phyloP scores from a whole-genome alignment of 371 early-diverging fungal genomes.

The Syncephalastrum sp. region DNA sequence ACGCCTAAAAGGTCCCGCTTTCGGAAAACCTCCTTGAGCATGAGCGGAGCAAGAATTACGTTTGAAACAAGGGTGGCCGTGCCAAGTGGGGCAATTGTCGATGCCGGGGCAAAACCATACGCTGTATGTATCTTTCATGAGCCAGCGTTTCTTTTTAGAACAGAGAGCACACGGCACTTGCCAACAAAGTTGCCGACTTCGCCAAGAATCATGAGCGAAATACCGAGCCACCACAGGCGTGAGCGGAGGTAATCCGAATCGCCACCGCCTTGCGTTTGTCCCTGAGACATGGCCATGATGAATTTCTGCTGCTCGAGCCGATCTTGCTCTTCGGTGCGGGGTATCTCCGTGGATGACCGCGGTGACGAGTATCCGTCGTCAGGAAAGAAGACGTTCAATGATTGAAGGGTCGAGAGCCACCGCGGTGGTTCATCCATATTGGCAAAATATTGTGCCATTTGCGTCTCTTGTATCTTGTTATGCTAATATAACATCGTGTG shows the following conservation, averaged over 20 bases:
- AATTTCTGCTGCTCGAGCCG: constrained; percentile 34
- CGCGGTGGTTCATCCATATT: constrained; percentile 47
- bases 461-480: constrained; percentile 44
- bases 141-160: too few species aligned
- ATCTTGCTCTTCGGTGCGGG: constrained; percentile 25
- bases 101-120: constrained; percentile 83
- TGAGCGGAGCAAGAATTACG: constrained; percentile 71
- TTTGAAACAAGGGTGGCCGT: constrained; percentile 73
- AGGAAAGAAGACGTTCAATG: constrained; percentile 34
- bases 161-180: constrained; percentile 9
- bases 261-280: constrained; percentile 28
- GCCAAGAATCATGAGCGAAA: constrained; percentile 74
- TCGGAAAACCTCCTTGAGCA: constrained; percentile 69
- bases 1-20: constrained; percentile 68
- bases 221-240: constrained; percentile 74
- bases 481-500: constrained; percentile 23
- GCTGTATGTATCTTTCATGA: constrained; percentile 28
- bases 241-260: constrained; percentile 57
- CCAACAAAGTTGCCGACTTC: constrained; percentile 64
- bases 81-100: constrained; percentile 78
- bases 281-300: constrained; percentile 45
- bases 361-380: constrained; percentile 54
- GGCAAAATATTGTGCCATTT: constrained; percentile 46
- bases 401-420: constrained; percentile 31
- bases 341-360: constrained; percentile 40